Base-by-base conservation (phyloP, 208 protist species). In the Leishmania mexicana region DNA sequence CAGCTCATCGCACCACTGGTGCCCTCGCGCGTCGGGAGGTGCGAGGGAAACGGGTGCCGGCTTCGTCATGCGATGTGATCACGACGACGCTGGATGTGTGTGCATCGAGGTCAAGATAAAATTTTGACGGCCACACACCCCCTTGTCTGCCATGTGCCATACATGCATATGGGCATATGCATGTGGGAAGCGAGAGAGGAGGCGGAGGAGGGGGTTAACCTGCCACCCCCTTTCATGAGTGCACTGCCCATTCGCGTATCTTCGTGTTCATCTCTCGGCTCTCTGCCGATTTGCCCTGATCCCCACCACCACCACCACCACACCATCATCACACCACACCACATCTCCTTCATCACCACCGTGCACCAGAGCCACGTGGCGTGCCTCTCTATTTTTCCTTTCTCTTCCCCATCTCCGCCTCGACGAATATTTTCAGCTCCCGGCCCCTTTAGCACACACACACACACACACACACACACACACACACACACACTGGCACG, bases 381-480 rank as follows among this genome's bases (percentile, higher is more conserved):
- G 42, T 4, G 42, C 35, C 2, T 57, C 31, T 76, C 2, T 76
- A 2, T 19, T n/a, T 2, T 13, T 49, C 49, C 31, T n/a, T 21
- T 11, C 3, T 2, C 17, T 15, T 24, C 73, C 2, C 49, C 7
- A 13, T 60, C 49, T 42, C 13, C 17, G 49, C 28, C 51, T 57
- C 45, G 15, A 11, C 19, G 73, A 15, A 45, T 62, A 3, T 31
- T 13, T 35, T 45, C 53, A 40, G 47, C 28, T 42, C 7, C 53
- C 53, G 5, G 15, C 53, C 17, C 11, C 72, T 60, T 35, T 24
- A 21, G 28, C 6, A 71, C 65, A 71, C 31, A 72, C 65, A 71
- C 65, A 76, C 68, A 7, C 35, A 71, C 31, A 72, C 65, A 71
- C 65, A 76, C 68, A 7, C 35, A 71, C 65, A 71, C 35, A 57